phyloP scores from a whole-genome alignment of 805 yeast genomes.

The Tetrapisispora pingtungensis region DNA sequence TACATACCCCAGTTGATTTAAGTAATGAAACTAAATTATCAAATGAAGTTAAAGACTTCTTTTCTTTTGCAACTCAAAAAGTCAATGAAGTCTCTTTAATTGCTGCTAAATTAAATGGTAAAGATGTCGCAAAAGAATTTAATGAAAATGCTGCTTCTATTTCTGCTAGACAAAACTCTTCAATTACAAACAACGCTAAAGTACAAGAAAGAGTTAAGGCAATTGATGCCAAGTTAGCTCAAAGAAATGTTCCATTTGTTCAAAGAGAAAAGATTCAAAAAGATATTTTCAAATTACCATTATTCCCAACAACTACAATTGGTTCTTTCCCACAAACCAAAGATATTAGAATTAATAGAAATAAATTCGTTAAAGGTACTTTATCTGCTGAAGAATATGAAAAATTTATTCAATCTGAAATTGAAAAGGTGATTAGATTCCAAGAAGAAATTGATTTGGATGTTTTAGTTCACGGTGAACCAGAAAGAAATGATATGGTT shows the following conservation, averaged over 20 bases:
- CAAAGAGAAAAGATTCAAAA: slow-evolving; percentile 82
- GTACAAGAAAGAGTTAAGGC: slow-evolving; percentile 81
- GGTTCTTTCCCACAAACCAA: slow-evolving; percentile 99
- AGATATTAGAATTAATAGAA: slow-evolving; percentile 97
- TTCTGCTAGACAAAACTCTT: slow-evolving; percentile 75
- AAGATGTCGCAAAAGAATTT: slow-evolving; percentile 58
- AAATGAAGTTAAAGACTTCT: slow-evolving; percentile 91
- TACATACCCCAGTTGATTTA: slow-evolving; percentile 98
- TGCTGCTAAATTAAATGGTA: slow-evolving; percentile 76
- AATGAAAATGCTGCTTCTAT: slow-evolving; percentile 82
- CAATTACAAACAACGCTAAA: slow-evolving; percentile 82
- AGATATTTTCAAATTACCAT: slow-evolving; percentile 81
- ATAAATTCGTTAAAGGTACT: slow-evolving; percentile 95
- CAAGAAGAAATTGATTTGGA: slow-evolving; percentile 98
- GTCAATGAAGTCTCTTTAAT: slow-evolving; percentile 81
- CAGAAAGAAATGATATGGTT: slow-evolving; percentile 99
- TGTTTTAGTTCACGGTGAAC: slow-evolving; percentile 99
- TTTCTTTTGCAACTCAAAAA: slow-evolving; percentile 97
- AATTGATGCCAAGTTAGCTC: slow-evolving; percentile 63
- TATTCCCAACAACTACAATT: slow-evolving; percentile 99
- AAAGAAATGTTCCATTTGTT: slow-evolving; percentile 82
- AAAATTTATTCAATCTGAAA: slow-evolving; percentile 92
- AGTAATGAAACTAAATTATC: slow-evolving; percentile 84
- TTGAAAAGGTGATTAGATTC: slow-evolving; percentile 91
- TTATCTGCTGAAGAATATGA: slow-evolving; percentile 93